Evolutionary conservation across 495 filamentous ascomycete genomes (phyloP), one percentile per base, ranked within the genome.

Genomic region (Paragyromitra xinjiangensis): DNA sequence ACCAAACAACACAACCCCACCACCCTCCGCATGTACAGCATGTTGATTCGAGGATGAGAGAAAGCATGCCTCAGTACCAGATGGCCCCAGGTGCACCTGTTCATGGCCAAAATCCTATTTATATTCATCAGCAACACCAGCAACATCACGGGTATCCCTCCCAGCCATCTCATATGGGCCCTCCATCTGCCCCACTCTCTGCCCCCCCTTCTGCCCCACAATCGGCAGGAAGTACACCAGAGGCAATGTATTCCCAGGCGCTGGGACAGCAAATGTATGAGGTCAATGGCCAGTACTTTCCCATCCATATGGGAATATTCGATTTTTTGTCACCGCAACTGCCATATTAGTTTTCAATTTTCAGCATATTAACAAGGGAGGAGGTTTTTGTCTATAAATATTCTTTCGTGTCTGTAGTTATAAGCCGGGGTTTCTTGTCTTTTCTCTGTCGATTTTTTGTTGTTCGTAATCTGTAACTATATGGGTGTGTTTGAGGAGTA

Each of bases 251-350:
- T 62, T 63, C 79, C 7, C 78, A 81, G 50, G 50, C 55, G 39
- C 12, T 77, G 0, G 74, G 74, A 40, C 78, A 66, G n/a, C 78
- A 70, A 19, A 72, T 81, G 51, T 81, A 81, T 51, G 80, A 81
- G 11, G 74, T 81, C 7, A 81, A 81, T 59, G 75, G 80, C 79
- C 79, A 81, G 67, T 81, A 81, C 61, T 81, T 78, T 37, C 79
- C 79, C 7, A 73, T 81, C n/a, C 78, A 81, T 39, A 81, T 81
- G 80, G 79, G 79, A 34, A 67, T 74, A 59, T 81, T 75, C 51
- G 80, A 81, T 78, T 81, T 81, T 50, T 58, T 81, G 40, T 81
- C 80, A 39, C 80, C 80, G 3, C 80, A 81, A 42, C 74, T 81
- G 26, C 80, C 80, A 40, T 81, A 81, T 81, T 81, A 78, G 61